Base-by-base conservation (phyloP, 176 grass and related monocot species). In the Carex kokanica region DNA sequence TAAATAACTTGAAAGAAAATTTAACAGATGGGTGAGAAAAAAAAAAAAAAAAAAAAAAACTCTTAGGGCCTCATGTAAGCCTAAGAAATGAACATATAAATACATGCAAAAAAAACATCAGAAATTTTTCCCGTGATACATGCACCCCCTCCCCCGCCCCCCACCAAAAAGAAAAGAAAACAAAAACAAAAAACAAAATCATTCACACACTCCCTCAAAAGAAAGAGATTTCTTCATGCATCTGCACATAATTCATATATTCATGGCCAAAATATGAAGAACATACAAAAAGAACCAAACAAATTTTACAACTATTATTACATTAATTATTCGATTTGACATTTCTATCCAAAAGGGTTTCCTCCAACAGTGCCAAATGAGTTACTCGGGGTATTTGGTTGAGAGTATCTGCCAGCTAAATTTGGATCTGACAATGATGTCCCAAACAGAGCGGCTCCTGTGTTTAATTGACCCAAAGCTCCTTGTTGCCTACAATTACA, bases 321-420 rank as follows among this genome's bases (percentile, higher is more conserved):
- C 64, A 49, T 72, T 59, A 47, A 41, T 25, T n/a, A 43, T 34
- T 85, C 27, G 59, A 57, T 31, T 49, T 17, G 59, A 66, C 16
- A 56, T 17, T 52, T 68, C 66, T 85, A 98, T 40, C 95, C 95
- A 78, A 94, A 98, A 29, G 95, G 95, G 84, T 98, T 98, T 84
- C 95, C 89, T 69, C 92, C 90, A 62, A 89, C 85, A 66, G 88
- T 63, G 52, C 86, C 80, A 15, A 91, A 94, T 58, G 88, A 88
- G 40, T 53, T 82, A 78, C 86, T 90, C 61, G 87, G 90, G 5
- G 90, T 91, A 85, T 53, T 88, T 80, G 90, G 90, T 70, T 94
- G 92, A 64, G 87, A 80, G 49, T 91, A 92, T 71, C 87, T 89
- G n/a, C 86, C 69, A 81, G 86, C 56, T 74, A 82, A 84, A 80